Conservation (phyloP, 805 yeast genomes). For the Yarrowia phangngaensis region DNA sequence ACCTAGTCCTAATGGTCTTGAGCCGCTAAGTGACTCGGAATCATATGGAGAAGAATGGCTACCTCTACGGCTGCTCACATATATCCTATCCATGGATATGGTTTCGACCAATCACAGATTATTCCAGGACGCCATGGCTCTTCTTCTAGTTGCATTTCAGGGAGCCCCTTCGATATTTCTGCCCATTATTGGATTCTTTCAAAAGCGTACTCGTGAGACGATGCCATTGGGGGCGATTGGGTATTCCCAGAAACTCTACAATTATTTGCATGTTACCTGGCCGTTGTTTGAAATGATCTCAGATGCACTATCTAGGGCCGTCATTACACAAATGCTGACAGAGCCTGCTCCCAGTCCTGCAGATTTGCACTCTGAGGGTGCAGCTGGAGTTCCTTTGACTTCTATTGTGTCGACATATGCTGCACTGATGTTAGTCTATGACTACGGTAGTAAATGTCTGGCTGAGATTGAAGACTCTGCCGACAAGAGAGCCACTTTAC, state of each 20-base stretch:
- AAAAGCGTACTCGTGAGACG: conserved; percentile 14
- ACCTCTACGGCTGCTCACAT: conserved; percentile 11
- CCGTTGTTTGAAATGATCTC: conserved; percentile 18
- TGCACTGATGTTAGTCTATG: conserved; percentile 14
- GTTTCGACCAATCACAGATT: conserved; percentile 12
- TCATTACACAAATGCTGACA: conserved; percentile 14
- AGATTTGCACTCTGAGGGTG: conserved; percentile 4
- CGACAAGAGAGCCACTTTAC: conserved; percentile 2
- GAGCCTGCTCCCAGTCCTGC: conserved; percentile 17
- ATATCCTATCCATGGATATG: conserved; percentile 20
- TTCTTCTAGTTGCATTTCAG: conserved; percentile 17
- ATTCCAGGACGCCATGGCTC: conserved; percentile 20
- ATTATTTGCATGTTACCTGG: conserved; percentile 22
- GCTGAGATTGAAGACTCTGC: conserved; percentile 11
- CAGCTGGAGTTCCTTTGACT: conserved; percentile 11
- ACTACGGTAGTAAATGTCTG: conserved; percentile 21
- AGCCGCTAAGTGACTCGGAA: not conserved
- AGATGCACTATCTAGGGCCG: conserved; percentile 15
- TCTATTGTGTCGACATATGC: conserved; percentile 14
- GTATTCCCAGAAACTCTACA: conserved; percentile 16
- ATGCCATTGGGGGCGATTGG: conserved; percentile 16
- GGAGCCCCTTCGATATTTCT: conserved; percentile 13
- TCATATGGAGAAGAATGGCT: conserved; percentile 17
- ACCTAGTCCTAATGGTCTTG: conserved; percentile 7
- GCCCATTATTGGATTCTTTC: conserved; percentile 15